Evolutionary conservation across 208 protist genomes (phyloP).

Genomic region (Leishmania turanica): DNA sequence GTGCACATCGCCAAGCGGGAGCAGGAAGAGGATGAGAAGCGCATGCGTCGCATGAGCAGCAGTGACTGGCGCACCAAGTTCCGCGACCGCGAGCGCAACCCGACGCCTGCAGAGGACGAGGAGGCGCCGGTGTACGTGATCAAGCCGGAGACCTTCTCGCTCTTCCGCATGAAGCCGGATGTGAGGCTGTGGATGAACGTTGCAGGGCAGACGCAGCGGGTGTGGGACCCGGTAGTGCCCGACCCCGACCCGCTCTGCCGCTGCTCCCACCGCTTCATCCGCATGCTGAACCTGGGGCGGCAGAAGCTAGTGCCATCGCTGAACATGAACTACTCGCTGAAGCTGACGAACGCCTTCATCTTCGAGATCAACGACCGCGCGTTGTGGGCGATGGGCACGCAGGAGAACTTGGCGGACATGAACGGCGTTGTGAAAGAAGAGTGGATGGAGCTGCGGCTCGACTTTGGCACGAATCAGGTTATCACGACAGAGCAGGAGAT

Average conservation of each 20-base stretch:
- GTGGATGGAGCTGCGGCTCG: constrained; percentile 83
- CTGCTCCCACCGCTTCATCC: constrained; percentile 73
- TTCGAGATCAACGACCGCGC: constrained; percentile 82
- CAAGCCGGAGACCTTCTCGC: constrained; percentile 79
- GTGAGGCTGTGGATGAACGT: constrained; percentile 80
- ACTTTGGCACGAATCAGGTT: constrained; percentile 83
- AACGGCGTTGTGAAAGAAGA: constrained; percentile 65
- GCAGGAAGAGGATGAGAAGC: constrained; percentile 84
- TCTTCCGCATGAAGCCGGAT: constrained; percentile 76
- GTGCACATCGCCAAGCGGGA: constrained; percentile 71
- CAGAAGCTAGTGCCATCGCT: constrained; percentile 88
- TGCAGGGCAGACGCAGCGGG: constrained; percentile 66
- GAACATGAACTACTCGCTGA: constrained; percentile 90
- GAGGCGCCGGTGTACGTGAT: constrained; percentile 85
- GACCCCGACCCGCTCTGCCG: constrained; percentile 75
- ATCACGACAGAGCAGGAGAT: constrained; percentile 88
- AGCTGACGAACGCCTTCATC: constrained; percentile 88
- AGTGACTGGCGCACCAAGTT: constrained; percentile 89
- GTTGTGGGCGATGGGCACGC: constrained; percentile 88
- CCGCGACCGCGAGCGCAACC: constrained; percentile 83
- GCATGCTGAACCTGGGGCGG: constrained; percentile 83
- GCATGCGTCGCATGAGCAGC: constrained; percentile 90
- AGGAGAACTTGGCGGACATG: constrained; percentile 67
- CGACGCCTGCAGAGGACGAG: constrained; percentile 74
- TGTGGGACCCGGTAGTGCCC: constrained; percentile 78